Base-by-base conservation (phyloP, 225 moss, liverwort and hornwort genomes). In the Polytrichum commune region DNA sequence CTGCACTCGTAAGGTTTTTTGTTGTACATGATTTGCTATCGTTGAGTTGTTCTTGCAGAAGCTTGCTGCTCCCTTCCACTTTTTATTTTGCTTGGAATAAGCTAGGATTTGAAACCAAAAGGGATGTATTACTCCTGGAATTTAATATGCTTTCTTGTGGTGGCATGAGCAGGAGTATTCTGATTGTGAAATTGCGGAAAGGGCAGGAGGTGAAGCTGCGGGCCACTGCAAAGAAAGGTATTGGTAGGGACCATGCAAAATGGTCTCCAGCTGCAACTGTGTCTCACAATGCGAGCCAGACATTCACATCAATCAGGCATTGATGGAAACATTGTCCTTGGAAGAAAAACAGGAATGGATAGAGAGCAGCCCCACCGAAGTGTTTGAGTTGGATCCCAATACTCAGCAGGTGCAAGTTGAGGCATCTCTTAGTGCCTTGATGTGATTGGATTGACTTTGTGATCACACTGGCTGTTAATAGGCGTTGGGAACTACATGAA, bases 221-320 rank as follows among this genome's bases (percentile, higher is more conserved):
- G 55, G 88, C 85, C 10, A 85, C 82, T 70, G 88, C 85, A 20
- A 82, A 85, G 61, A 85, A 88, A 63, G 85, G 88, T 29, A 88
- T 83, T n/a, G 82, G 88, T 24, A 85, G 82, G 69, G 85, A 85
- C 68, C 88, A 88, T 72, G 85, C 85, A 13, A 88, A 88, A 60
- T 85, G 85, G 85, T 88, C 88, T 69, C 85, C 88, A 7, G 77
- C 82, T 27, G 85, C 88, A 24, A 89, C 88, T 58, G 88, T 85
- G 5, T 69, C 88, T 85, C 83, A 35, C 88, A 89, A 63, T 89
- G 79, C 63, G 85, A 89, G 76, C 88, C 88, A 18, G 85, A 89
- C 63, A 89, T 89, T 10, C 82, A 83, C 29, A 85, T 89, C 71
- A 89, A 85, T 64, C 85, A 89, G 69, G 60, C 73, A 16, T 85